Conservation (phyloP, 106 monocot species). For the Dactylorhiza incarnata region DNA sequence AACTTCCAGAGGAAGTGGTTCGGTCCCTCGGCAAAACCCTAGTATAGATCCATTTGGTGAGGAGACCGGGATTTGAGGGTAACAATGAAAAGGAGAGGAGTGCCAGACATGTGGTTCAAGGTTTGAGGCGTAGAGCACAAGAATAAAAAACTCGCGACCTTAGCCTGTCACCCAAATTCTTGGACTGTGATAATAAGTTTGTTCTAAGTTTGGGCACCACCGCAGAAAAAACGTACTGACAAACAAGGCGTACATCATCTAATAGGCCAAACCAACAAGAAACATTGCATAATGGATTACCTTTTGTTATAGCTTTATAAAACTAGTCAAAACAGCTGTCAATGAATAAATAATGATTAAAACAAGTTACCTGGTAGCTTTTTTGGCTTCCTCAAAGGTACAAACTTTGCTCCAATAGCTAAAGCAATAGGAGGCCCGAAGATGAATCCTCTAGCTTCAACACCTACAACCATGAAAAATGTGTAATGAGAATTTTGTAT, state of each 20-base stretch:
- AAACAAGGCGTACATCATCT: neutral
- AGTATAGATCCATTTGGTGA: too few relatives aligned
- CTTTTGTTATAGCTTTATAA: neutral
- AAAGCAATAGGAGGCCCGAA: constrained; percentile 92
- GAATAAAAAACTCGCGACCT: too few relatives aligned
- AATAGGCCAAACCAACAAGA: neutral
- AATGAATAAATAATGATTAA: neutral
- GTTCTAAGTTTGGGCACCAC: too few relatives aligned
- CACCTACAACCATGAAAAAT: constrained; percentile 36
- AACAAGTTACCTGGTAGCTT: constrained; percentile 71
- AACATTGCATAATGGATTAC: neutral
- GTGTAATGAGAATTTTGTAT: neutral
- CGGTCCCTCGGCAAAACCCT: too few relatives aligned
- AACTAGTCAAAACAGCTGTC: neutral
- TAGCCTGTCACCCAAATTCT: too few relatives aligned
- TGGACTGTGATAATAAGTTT: too few relatives aligned
- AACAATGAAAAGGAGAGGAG: too few relatives aligned
- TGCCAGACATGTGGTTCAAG: too few relatives aligned
- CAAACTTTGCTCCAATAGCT: constrained; percentile 93
- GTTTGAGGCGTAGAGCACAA: too few relatives aligned
- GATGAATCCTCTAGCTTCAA: constrained; percentile 97
- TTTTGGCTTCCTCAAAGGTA: constrained; percentile 89
- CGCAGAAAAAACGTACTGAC: too few relatives aligned
- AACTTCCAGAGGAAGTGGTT: too few relatives aligned
- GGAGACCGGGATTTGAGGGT: too few relatives aligned